Evolutionary conservation across 345 rosid species (phyloP).

Genomic region (Trapa incisa): DNA sequence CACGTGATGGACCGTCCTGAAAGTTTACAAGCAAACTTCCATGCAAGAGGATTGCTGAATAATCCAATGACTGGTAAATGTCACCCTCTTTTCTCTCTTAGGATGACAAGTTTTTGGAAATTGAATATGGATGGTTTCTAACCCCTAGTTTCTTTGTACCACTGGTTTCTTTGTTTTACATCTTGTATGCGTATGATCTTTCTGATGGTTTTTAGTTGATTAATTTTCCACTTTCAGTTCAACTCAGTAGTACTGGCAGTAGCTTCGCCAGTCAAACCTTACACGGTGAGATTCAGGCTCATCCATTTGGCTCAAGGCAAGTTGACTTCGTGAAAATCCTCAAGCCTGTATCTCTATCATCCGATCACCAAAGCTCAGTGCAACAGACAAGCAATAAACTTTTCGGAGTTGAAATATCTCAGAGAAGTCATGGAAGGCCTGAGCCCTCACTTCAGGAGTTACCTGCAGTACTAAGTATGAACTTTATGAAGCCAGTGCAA

Average conservation of each 20-base stretch:
- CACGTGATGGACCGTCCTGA: constrained; percentile 14
- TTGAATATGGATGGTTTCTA: background rate
- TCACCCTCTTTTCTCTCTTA: background rate
- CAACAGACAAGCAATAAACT: background rate
- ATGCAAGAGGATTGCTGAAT: background rate
- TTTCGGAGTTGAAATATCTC: constrained; percentile 1
- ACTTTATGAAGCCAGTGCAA: background rate
- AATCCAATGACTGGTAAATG: background rate
- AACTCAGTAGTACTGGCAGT: background rate
- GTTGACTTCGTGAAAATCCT: background rate
- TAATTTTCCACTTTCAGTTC: background rate
- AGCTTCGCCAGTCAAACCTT: constrained; percentile 2
- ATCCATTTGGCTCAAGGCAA: background rate
- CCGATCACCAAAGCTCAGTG: background rate
- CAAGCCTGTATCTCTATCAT: background rate
- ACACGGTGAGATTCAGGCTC: background rate
- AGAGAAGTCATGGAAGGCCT: background rate
- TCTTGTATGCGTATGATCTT: background rate
- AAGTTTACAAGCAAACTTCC: constrained; percentile 13
- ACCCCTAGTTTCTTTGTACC: no score
- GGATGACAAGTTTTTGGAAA: background rate
- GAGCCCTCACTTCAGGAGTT: background rate
- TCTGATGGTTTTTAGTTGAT: background rate
- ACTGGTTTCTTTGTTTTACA: no score
- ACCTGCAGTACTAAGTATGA: background rate